These are phyloP conservation scores for Aphanomyces astaci DNA, from an alignment of 352 stramenopile genomes.

Conservation along the genomic window DNA sequence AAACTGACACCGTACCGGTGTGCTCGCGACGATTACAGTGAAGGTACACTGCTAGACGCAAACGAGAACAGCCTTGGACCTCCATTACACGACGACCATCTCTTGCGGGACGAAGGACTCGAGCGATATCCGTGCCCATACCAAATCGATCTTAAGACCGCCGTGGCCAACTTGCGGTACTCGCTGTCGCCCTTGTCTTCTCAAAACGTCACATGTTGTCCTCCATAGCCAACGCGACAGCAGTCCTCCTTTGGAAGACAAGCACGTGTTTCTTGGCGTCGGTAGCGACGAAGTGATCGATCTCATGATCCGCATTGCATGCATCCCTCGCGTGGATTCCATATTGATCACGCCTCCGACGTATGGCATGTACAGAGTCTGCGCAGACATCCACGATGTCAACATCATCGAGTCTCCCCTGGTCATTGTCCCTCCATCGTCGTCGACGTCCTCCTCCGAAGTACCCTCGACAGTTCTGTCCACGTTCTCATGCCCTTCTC, in stretches of 20 bases:
- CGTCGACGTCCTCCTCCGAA: slow-evolving; percentile 31
- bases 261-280: slow-evolving; percentile 97
- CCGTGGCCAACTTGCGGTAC: slow-evolving; percentile 75
- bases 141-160: slow-evolving; percentile 88
- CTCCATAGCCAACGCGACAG: slow-evolving; percentile 5
- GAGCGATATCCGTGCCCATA: slow-evolving; percentile 96
- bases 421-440: slow-evolving; percentile 25
- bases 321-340: slow-evolving; percentile 85
- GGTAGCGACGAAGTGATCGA: slow-evolving; percentile 98
- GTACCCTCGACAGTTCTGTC: slow-evolving; percentile 50
- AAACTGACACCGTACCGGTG: slow-evolving; percentile 94
- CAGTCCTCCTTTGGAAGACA: slow-evolving; percentile 41
- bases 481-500: slow-evolving; percentile 22
- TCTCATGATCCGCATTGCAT: slow-evolving; percentile 96
- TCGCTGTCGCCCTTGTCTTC: neutral
- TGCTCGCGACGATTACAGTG: slow-evolving; percentile 93
- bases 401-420: slow-evolving; percentile 89
- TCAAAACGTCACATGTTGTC: neutral
- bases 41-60: slow-evolving; percentile 93
- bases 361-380: slow-evolving; percentile 99
- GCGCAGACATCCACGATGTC: slow-evolving; percentile 97
- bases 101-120: slow-evolving; percentile 63
- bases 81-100: slow-evolving; percentile 62
- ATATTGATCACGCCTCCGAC: slow-evolving; percentile 96
- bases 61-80: slow-evolving; percentile 98